Evolutionary conservation across 1,139 yeast genomes (phyloP).

Genomic region (Debaryomyces udenii): DNA sequence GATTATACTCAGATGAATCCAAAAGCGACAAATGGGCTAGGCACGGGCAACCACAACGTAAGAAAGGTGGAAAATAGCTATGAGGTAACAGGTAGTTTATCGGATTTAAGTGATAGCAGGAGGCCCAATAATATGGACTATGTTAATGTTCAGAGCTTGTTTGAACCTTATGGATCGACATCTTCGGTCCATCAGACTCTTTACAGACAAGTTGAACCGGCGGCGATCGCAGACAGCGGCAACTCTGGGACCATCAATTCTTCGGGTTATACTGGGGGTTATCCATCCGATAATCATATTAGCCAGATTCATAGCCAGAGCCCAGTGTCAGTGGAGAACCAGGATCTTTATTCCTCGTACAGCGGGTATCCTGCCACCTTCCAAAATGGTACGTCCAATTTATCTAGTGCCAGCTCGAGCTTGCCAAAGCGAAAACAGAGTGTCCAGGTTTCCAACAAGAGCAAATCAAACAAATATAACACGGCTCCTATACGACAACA

Average conservation of each 20-base stretch:
- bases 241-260: not conserved
- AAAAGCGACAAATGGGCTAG: not conserved
- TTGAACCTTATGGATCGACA: slow-evolving; percentile 1
- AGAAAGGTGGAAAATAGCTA: slow-evolving; percentile 1
- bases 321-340: not conserved
- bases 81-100: not conserved
- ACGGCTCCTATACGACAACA: slow-evolving; percentile 5
- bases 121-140: not conserved
- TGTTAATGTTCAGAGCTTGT: slow-evolving; percentile 3
- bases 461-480: slow-evolving; percentile 4
- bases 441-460: slow-evolving; percentile 3
- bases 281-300: slow-evolving; percentile 2
- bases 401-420: slow-evolving; percentile 1
- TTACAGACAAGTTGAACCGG: not conserved
- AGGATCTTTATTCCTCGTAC: slow-evolving; percentile 3
- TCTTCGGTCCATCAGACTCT: slow-evolving; percentile 1
- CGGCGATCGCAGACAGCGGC: not conserved
- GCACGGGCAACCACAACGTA: not conserved
- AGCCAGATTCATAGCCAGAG: not conserved
- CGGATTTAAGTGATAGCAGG: not conserved
- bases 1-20: slow-evolving; percentile 6
- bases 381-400: not conserved
- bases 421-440: slow-evolving; percentile 8
- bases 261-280: not conserved
- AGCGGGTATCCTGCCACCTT: not conserved